Evolutionary conservation across 2,329 filamentous ascomycete genomes (phyloP).

Genomic region (Cordyceps militaris): DNA sequence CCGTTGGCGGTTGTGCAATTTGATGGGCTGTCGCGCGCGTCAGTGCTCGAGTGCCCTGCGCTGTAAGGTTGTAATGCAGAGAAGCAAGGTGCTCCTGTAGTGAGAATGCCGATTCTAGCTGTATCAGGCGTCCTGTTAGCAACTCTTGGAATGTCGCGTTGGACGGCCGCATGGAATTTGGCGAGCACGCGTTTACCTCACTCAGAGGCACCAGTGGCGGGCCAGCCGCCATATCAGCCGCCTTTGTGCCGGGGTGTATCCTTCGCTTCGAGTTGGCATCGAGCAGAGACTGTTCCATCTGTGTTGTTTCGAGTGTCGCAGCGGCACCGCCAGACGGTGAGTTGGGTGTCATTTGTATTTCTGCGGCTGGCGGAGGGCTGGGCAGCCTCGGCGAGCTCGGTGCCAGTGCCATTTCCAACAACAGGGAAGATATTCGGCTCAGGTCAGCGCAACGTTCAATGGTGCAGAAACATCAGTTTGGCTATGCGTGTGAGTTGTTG

Average conservation of each 20-base stretch:
- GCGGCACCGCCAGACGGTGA: slow-evolving; percentile 58
- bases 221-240: slow-evolving; percentile 87
- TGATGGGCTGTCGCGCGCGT: slow-evolving; percentile 66
- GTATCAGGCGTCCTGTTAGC: slow-evolving; percentile 17
- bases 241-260: slow-evolving; percentile 86
- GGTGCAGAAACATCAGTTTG: slow-evolving; percentile 1
- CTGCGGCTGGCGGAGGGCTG: slow-evolving; percentile 87
- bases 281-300: slow-evolving; percentile 55
- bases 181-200: slow-evolving; percentile 52
- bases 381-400: slow-evolving; percentile 87
- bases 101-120: slow-evolving; percentile 97
- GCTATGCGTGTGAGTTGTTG: not conserved
- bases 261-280: slow-evolving; percentile 73
- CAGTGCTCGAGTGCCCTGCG: slow-evolving; percentile 61
- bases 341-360: slow-evolving; percentile 81
- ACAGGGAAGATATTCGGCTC: not conserved
- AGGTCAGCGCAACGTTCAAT: not conserved
- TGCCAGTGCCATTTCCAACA: slow-evolving; percentile 45
- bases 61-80: slow-evolving; percentile 75
- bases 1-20: slow-evolving; percentile 72
- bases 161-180: not conserved
- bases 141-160: not conserved
- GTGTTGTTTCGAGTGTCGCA: slow-evolving; percentile 50
- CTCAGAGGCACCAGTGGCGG: slow-evolving; percentile 80
- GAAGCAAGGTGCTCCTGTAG: slow-evolving; percentile 95